These are phyloP conservation scores for Cajanus cajan DNA, from an alignment of 306 rosid species.

Conservation along the genomic window DNA sequence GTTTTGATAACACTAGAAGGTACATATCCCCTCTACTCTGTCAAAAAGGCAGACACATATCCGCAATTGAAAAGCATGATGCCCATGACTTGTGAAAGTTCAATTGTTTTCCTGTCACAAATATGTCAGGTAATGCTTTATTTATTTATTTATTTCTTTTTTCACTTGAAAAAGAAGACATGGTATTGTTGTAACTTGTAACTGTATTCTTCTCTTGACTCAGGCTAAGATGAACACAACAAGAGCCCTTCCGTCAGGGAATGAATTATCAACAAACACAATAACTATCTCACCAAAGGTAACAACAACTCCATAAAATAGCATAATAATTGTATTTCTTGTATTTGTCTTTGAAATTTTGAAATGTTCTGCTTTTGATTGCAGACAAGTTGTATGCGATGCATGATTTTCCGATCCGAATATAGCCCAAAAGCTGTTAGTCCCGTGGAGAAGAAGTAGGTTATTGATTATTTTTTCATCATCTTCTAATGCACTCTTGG, in stretches of 20 bases:
- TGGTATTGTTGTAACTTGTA: background rate
- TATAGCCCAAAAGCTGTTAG: constrained; percentile 29
- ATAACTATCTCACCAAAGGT: constrained; percentile 32
- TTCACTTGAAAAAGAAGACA: background rate
- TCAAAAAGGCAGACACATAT: background rate
- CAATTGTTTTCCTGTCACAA: background rate
- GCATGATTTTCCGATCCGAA: constrained; percentile 32
- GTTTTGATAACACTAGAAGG: background rate
- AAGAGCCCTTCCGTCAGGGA: constrained; percentile 16
- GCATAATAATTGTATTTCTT: background rate
- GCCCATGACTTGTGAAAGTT: background rate
- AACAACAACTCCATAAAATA: constrained; percentile 18
- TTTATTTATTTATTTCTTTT: no score
- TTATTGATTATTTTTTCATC: constrained; percentile 8
- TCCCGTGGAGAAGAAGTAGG: constrained; percentile 52
- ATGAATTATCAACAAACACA: constrained; percentile 13
- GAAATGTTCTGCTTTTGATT: background rate
- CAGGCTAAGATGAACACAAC: constrained; percentile 19
- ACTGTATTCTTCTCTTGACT: background rate
- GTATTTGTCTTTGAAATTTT: background rate
- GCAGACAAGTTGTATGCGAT: constrained; percentile 24
- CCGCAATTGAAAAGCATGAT: background rate
- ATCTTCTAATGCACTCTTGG: background rate
- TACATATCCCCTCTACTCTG: background rate
- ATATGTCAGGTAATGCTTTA: constrained; percentile 21